Base-by-base conservation (phyloP, 2,329 filamentous ascomycete genomes). In the Colletotrichum sidae region DNA sequence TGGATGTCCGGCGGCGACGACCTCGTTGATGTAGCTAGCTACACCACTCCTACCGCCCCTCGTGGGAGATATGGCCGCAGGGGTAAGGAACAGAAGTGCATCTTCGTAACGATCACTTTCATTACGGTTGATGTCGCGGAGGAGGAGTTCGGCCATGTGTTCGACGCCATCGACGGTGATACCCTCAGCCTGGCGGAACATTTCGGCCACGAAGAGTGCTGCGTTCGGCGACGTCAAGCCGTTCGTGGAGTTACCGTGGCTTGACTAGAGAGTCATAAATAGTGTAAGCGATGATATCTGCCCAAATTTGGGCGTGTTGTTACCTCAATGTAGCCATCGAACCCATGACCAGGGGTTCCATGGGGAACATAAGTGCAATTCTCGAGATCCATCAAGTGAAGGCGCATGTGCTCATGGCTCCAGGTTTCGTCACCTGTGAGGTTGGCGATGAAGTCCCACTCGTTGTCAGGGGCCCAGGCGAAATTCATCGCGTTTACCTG, bases 401-500 rank as follows among this genome's bases (percentile, higher is more conserved):
- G 72, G 49, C 83, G 76, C 83, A 87, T 86, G 42, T 83, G 81
- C 4, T 76, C 74, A 0, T 83, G 75, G 0, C 75, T 71, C 84
- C 85, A 87, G 0, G 82, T 81, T 2, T 72, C 67, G 64, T 87
- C 84, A 3, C 83, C 83, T 5, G 84, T 87, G 17, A 87, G 69
- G 9, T 73, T 71, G 4, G 78, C 77, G 57, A 87, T 80, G 68
- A 81, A 74, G 35, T 81, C 76, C 72, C 82, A 87, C 69, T 87
- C 85, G 17, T 77, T 80, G 55, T 81, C 77, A 60, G 83, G 78
- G 0, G 85, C 83, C 60, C 81, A 81, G 46, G 84, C 71, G 15
- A 82, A 82, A 51, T 83, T 82, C 73, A 86, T 60, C 7, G 58
- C 69, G 38, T 70, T 70, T 11, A 67, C 83, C 1, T 80, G 78